phyloP scores from a whole-genome alignment of 208 protist species.

The Trichomonas gallinae region DNA sequence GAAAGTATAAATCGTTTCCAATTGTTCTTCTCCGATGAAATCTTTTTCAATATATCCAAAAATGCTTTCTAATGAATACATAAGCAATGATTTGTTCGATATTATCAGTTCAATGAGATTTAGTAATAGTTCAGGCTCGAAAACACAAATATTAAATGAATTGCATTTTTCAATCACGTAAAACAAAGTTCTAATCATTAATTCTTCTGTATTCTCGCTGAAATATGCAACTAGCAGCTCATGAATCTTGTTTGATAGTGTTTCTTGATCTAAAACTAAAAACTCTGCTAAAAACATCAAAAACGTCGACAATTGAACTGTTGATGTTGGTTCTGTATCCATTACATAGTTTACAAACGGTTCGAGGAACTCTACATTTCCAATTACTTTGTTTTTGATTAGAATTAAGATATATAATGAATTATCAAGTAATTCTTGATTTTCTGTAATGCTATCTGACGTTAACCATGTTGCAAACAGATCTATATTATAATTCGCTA shows the following conservation, averaged over 20 bases:
- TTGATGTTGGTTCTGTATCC: background rate
- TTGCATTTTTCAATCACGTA: background rate
- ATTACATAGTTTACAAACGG: background rate
- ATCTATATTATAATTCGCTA: background rate
- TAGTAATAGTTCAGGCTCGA: background rate
- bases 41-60: background rate
- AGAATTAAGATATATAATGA: background rate
- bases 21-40: background rate
- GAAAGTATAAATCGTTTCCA: background rate
- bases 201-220: background rate
- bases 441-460: background rate
- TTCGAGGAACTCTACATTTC: background rate
- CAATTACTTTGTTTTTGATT: background rate
- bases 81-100: background rate
- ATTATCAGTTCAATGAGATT: background rate
- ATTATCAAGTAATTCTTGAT: background rate
- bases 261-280: background rate
- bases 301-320: background rate
- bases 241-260: background rate
- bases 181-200: background rate
- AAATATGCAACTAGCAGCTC: background rate
- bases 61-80: background rate
- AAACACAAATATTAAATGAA: background rate
- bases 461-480: background rate
- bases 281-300: background rate